These are phyloP conservation scores for Fusarium torulosum DNA, from an alignment of 2,329 filamentous ascomycete genomes.

Conservation along the genomic window DNA sequence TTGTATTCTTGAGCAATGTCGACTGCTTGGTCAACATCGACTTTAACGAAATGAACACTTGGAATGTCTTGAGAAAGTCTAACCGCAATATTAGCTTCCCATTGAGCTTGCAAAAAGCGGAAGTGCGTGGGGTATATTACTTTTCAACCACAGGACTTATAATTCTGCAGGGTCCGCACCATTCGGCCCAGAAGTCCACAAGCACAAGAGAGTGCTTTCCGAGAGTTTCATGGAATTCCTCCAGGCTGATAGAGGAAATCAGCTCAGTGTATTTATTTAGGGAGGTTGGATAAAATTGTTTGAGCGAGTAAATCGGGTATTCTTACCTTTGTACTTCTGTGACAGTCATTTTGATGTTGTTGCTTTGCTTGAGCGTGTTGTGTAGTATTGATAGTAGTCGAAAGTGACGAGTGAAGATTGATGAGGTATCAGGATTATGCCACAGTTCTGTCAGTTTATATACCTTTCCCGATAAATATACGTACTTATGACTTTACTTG, in stretches of 20 bases:
- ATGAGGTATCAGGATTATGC: too few species aligned
- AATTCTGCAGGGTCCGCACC: slow-evolving; percentile 21
- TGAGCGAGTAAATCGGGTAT: too few species aligned
- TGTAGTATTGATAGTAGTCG: too few species aligned
- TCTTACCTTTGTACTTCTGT: accelerated
- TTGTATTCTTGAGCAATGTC: slow-evolving; percentile 1
- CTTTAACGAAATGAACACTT: background rate
- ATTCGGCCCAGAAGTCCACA: slow-evolving; percentile 18
- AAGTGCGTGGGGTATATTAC: background rate
- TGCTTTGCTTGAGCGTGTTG: background rate
- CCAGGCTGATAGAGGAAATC: accelerated
- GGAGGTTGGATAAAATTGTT: too few species aligned
- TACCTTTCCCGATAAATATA: too few species aligned
- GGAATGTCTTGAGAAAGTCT: accelerated
- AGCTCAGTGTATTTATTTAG: too few species aligned
- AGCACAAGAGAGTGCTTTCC: background rate
- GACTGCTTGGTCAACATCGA: background rate
- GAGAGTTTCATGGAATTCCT: background rate
- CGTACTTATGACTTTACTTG: too few species aligned
- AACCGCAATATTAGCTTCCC: background rate
- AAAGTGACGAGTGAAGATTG: too few species aligned
- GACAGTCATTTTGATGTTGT: background rate
- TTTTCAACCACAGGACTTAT: slow-evolving; percentile 9
- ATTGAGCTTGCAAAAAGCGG: accelerated
- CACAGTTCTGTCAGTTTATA: too few species aligned